Evolutionary conservation across 2,329 filamentous ascomycete genomes (phyloP).

Genomic region (Trichoderma citrinoviride): DNA sequence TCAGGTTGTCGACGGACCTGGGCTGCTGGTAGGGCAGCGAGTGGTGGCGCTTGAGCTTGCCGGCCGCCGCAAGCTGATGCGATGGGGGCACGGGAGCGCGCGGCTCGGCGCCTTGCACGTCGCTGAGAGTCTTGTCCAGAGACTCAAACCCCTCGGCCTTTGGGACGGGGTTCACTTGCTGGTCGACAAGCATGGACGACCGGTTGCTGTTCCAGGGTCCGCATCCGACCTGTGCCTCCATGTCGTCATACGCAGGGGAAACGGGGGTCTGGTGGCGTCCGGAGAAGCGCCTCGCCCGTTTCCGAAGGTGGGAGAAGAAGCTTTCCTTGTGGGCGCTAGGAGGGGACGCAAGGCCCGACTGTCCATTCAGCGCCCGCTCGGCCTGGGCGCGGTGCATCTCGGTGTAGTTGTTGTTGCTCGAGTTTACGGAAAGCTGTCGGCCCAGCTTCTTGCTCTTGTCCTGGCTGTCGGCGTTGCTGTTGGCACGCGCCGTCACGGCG

Average conservation of each 20-base stretch:
- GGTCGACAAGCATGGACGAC: constrained; percentile 77
- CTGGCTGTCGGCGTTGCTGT: constrained; percentile 64
- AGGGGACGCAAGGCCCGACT: constrained; percentile 71
- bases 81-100: constrained; percentile 51
- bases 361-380: constrained; percentile 83
- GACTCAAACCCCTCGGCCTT: constrained; percentile 60
- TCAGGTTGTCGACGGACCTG: constrained; percentile 62
- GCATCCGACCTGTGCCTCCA: constrained; percentile 90
- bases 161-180: constrained; percentile 46
- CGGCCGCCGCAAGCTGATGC: constrained; percentile 49
- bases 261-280: constrained; percentile 82
- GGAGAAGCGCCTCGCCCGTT: constrained; percentile 87
- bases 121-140: constrained; percentile 56
- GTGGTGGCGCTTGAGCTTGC: constrained; percentile 62
- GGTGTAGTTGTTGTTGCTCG: constrained; percentile 87
- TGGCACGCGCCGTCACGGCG: constrained; percentile 85
- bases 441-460: constrained; percentile 89
- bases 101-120: constrained; percentile 51
- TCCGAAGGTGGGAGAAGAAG: constrained; percentile 96
- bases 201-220: constrained; percentile 84
- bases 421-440: constrained; percentile 87
- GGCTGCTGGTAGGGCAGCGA: constrained; percentile 62
- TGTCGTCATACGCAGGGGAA: constrained; percentile 76
- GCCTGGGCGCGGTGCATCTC: constrained; percentile 88
- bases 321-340: constrained; percentile 83